These are phyloP conservation scores for Brassica carinata DNA, from an alignment of 345 rosid species.

Conservation along the genomic window DNA sequence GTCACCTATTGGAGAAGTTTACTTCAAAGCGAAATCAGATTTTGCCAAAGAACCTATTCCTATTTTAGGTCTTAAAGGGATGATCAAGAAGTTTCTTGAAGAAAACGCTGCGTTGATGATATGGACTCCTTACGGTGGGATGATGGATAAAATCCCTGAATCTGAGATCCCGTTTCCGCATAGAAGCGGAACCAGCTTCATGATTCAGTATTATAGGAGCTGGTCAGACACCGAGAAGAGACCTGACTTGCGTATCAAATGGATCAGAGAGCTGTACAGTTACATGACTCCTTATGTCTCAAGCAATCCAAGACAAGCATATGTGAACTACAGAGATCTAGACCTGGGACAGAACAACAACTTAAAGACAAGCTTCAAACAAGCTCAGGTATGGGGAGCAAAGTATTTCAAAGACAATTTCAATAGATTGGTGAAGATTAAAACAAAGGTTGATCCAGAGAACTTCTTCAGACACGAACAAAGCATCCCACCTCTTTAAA, in stretches of 20 bases:
- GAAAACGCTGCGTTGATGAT: background rate
- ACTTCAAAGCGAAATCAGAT: slow-evolving; percentile 33
- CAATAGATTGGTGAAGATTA: slow-evolving; percentile 40
- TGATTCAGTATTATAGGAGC: slow-evolving; percentile 41
- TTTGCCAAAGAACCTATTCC: slow-evolving; percentile 33
- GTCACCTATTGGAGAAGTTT: slow-evolving; percentile 28
- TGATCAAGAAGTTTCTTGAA: background rate
- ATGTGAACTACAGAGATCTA: slow-evolving; percentile 68
- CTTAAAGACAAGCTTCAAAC: slow-evolving; percentile 21
- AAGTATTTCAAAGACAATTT: slow-evolving; percentile 46
- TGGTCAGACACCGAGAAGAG: slow-evolving; percentile 27
- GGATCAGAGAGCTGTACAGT: slow-evolving; percentile 51
- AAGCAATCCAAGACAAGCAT: slow-evolving; percentile 54
- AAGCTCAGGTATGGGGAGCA: slow-evolving; percentile 49
- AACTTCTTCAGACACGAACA: slow-evolving; percentile 50
- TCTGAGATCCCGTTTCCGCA: slow-evolving; percentile 62
- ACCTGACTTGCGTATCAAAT: slow-evolving; percentile 32
- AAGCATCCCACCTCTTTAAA: slow-evolving; percentile 25
- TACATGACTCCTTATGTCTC: slow-evolving; percentile 64
- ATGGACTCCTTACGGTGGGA: slow-evolving; percentile 74
- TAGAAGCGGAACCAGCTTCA: slow-evolving; percentile 49
- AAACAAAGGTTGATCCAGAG: slow-evolving; percentile 45
- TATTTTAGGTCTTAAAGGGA: background rate
- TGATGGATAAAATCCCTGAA: slow-evolving; percentile 52
- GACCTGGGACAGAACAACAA: slow-evolving; percentile 56